Evolutionary conservation across 768 basidiomycete genomes (phyloP), one percentile per base, ranked within the genome.

Genomic region (Wakefieldia striispora): DNA sequence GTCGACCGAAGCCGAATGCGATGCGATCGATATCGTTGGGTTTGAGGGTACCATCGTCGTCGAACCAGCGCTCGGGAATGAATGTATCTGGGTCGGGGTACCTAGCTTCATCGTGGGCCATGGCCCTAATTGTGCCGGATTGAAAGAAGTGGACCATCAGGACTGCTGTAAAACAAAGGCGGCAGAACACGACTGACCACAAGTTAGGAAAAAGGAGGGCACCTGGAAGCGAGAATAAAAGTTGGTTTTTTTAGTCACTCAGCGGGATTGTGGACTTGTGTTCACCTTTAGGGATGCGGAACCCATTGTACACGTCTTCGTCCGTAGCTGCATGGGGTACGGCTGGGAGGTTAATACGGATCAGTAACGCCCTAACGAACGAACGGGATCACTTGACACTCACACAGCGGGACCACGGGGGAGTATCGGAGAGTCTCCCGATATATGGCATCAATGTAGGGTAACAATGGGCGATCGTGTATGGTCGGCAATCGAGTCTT

Each of bases 1-100:
- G 58, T 20, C 60, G 45, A 37, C 63, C 62, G 20, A 65, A 65
- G 17, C 63, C 63, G 27, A 57, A 64, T 7, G 43, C 48, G 20
- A 57, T 37, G 37, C 42, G 29, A 9, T 45, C 37, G 3, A 33
- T 38, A 5, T 41, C 39, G 37, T 54, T 47, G 3, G 44, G n/a
- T 42, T 26, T 36, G 19, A 11, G 47, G 11, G 51, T 34, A 3
- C 51, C 47, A 6, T 53, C 51, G 0, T 41, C 29, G 11, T 44
- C 37, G 6, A 53, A 26, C 34, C 44, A 53, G 19, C 51, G 51
- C 31, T 49, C 47, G 9, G 51, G 51, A 12, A 49, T 36, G 43
- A 53, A 53, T 10, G 7, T 3, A 7, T 44, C 14, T 10, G 47
- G 37, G 34, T 53, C 12, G 4, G 47, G 39, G 31, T 53, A 53